Evolutionary conservation across 345 rosid species (phyloP).

Genomic region (Citropsis articulata): DNA sequence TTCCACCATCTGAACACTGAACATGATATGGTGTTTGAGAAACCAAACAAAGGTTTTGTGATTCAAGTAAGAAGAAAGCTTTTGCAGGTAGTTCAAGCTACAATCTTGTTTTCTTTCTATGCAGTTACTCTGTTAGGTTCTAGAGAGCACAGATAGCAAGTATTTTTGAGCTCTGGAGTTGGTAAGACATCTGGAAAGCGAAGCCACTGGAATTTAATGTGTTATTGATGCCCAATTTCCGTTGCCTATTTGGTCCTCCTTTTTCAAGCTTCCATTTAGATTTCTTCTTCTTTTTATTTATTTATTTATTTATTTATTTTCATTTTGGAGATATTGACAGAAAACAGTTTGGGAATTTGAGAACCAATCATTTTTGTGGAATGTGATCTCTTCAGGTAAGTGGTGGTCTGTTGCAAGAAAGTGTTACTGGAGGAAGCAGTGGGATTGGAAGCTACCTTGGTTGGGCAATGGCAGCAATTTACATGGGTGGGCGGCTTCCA

Average conservation of each 20-base stretch:
- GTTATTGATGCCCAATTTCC: not conserved
- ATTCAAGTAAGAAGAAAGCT: constrained; percentile 55
- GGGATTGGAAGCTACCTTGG: constrained; percentile 58
- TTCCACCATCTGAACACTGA: constrained; percentile 30
- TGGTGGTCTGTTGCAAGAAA: constrained; percentile 28
- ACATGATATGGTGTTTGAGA: constrained; percentile 21
- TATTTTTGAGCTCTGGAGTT: not conserved
- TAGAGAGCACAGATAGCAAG: not conserved
- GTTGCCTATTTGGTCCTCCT: not conserved
- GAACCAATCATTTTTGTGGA: not conserved
- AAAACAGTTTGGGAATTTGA: not conserved
- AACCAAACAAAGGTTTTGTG: constrained; percentile 41
- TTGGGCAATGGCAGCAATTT: constrained; percentile 86
- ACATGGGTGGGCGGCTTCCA: constrained; percentile 93
- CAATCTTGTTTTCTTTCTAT: constrained; percentile 8
- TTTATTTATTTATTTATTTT: not conserved
- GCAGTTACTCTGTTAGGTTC: not conserved
- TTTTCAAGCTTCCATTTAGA: not conserved
- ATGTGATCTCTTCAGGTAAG: constrained; percentile 37
- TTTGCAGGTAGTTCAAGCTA: constrained; percentile 52
- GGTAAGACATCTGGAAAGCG: not conserved
- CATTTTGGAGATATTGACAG: not conserved
- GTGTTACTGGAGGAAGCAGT: constrained; percentile 31
- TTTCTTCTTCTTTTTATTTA: not conserved
- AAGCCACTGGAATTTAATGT: not conserved